Evolutionary conservation across 768 basidiomycete species (phyloP).

Genomic region (Jaapia argillacea): DNA sequence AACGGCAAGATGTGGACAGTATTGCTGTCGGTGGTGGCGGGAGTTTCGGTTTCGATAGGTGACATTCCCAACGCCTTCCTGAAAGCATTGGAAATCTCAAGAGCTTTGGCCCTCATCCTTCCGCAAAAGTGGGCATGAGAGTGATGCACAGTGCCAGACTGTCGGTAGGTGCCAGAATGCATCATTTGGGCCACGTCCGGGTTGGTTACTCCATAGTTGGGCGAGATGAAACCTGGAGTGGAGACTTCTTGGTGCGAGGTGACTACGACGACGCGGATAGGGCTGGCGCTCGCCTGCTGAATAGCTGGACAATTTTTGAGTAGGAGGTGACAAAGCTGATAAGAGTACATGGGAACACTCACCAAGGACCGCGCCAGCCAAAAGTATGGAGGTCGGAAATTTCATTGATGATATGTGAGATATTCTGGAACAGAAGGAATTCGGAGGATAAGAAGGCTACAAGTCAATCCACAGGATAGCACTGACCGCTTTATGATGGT

Average conservation of each 20-base stretch:
- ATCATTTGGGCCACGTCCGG: conserved; percentile 6
- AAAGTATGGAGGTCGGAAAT: neutral
- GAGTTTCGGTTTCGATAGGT: conserved; percentile 23
- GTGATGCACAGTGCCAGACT: neutral
- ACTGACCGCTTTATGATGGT: neutral
- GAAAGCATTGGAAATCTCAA: conserved; percentile 44
- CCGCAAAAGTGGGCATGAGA: neutral
- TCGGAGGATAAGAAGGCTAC: no score
- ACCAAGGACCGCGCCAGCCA: neutral
- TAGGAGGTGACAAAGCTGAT: no score
- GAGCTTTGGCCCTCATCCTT: conserved; percentile 25
- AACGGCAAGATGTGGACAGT: conserved; percentile 9
- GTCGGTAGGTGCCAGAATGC: conserved; percentile 3
- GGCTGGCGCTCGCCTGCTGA: conserved; percentile 34
- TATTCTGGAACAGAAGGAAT: no score
- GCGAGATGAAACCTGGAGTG: conserved; percentile 18
- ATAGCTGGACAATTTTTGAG: conserved; percentile 4
- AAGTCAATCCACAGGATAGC: neutral
- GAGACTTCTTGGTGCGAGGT: conserved; percentile 18
- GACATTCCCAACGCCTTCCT: conserved; percentile 46
- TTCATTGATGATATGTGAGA: neutral
- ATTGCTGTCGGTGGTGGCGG: conserved; percentile 5
- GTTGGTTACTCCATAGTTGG: conserved; percentile 25
- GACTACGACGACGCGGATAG: conserved; percentile 35
- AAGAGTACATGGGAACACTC: neutral